Evolutionary conservation across 345 rosid genomes (phyloP).

Genomic region (Melaleuca alternifolia): DNA sequence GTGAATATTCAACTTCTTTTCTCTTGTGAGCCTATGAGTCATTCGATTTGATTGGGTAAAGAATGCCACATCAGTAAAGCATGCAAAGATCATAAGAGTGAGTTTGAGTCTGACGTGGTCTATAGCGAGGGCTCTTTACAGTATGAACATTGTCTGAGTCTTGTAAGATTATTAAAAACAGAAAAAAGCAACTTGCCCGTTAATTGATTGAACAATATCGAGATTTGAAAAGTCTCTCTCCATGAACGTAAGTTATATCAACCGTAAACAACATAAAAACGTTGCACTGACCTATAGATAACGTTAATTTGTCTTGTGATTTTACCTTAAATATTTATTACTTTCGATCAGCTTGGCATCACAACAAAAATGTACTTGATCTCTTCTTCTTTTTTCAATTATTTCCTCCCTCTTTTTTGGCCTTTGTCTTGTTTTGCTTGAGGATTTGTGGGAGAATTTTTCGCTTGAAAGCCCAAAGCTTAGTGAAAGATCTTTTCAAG

Average conservation of each 20-base stretch:
- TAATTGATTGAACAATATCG: not conserved
- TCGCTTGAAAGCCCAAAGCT: not conserved
- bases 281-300: not conserved
- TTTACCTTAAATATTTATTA: not conserved
- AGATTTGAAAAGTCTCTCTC: not conserved
- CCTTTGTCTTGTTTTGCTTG: not conserved
- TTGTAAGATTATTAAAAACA: not conserved
- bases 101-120: not conserved
- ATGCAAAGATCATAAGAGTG: not conserved
- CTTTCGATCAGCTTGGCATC: not conserved
- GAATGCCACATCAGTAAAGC: not conserved
- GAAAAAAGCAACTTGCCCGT: not conserved
- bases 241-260: not conserved
- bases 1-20: not conserved
- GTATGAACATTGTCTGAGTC: not conserved
- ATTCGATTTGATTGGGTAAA: not conserved
- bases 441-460: not conserved
- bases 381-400: not conserved
- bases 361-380: not conserved
- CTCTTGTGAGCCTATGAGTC: not conserved
- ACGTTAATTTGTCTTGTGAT: not conserved
- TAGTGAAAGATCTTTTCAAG: not conserved
- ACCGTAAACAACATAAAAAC: not conserved
- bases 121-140: not conserved
- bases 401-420: not conserved